These are phyloP conservation scores for Metarhizium album DNA, from an alignment of 2,329 filamentous ascomycete species.

Conservation along the genomic window DNA sequence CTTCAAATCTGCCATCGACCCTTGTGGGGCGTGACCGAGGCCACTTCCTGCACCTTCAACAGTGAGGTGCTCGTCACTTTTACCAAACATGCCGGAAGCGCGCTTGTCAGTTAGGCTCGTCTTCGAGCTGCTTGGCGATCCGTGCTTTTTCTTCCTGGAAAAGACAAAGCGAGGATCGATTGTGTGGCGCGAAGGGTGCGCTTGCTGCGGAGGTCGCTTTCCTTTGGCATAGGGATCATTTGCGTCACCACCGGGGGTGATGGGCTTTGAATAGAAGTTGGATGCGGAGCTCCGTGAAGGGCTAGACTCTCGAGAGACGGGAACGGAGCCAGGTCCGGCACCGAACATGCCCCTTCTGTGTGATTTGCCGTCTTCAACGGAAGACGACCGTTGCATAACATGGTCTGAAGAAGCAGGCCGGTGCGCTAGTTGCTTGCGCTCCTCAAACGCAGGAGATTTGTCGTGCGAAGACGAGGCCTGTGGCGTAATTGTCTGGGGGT, in stretches of 20 bases:
- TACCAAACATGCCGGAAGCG: conserved; percentile 29
- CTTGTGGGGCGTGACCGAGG: conserved; percentile 33
- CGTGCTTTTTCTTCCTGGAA: conserved; percentile 58
- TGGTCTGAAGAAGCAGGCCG: conserved; percentile 33
- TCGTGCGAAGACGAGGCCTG: conserved; percentile 53
- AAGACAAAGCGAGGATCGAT: conserved; percentile 83
- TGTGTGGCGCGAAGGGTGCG: conserved; percentile 47
- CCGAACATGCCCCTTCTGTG: conserved; percentile 47
- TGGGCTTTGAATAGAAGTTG: conserved; percentile 58
- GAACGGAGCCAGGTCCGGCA: conserved; percentile 40
- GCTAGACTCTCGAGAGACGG: conserved; percentile 50
- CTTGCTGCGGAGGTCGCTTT: conserved; percentile 60
- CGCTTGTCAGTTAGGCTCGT: conserved; percentile 45
- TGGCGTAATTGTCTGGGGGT: conserved; percentile 49
- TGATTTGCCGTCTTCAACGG: conserved; percentile 26
- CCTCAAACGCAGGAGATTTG: conserved; percentile 31
- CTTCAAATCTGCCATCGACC: conserved; percentile 90
- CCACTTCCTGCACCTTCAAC: conserved; percentile 14
- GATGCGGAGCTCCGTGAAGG: conserved; percentile 54
- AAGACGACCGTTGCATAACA: conserved; percentile 30
- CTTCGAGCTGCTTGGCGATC: conserved; percentile 43
- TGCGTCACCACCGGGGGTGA: conserved; percentile 66
- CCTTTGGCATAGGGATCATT: conserved; percentile 84
- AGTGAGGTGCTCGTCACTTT: conserved; percentile 22
- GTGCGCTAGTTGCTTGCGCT: conserved; percentile 28